Conservation (phyloP, 169 alveolate species). For the Babesia gibsoni region DNA sequence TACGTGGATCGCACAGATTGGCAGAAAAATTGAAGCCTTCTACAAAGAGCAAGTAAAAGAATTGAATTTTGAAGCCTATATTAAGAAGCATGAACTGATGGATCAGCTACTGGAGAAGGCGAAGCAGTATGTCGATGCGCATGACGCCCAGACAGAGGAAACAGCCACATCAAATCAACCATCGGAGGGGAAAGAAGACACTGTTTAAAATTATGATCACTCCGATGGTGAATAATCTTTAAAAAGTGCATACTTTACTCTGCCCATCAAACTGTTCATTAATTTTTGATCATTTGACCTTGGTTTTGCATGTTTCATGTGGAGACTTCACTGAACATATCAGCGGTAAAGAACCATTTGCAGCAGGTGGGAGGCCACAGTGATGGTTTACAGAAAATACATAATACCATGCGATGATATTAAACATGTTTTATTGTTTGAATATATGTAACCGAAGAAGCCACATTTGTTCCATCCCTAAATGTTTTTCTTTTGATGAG, state of each 20-base stretch:
- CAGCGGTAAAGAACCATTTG: no score
- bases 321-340: no score
- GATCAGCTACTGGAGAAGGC: constrained; percentile 67
- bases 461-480: background rate
- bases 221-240: no score
- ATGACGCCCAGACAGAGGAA: background rate
- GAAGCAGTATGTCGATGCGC: constrained; percentile 6
- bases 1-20: constrained; percentile 80
- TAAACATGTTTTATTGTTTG: no score
- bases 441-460: no score
- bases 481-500: background rate
- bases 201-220: background rate
- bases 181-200: background rate
- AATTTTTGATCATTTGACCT: no score
- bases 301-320: no score
- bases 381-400: background rate
- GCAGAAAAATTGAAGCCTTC: constrained; percentile 79
- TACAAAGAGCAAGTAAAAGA: constrained; percentile 72
- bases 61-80: constrained; percentile 61
- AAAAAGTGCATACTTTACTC: no score
- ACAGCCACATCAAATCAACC: background rate
- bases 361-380: background rate
- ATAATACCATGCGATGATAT: no score
- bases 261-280: no score
- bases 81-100: constrained; percentile 58